Base-by-base conservation (phyloP, 345 rosid species). In the Eucalyptus virginea region DNA sequence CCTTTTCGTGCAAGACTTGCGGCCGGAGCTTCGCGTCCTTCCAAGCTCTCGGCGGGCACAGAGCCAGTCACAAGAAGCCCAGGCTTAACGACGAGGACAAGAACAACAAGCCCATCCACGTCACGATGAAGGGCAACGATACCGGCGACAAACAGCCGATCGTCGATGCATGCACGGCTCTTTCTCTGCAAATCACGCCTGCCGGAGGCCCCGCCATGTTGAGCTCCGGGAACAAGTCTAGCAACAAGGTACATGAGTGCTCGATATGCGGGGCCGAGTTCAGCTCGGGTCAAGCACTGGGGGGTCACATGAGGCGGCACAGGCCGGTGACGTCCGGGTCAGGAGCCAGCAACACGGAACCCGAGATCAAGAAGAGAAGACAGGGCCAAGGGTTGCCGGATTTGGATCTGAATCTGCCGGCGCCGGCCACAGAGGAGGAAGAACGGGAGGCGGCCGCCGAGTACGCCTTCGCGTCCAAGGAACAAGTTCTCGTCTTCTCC, bases 221-320 rank as follows among this genome's bases (percentile, higher is more conserved):
- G 47, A 77, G 83, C 11, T 77, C 16, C 2, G 47, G 28, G 9
- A 77, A 40, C 47, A 77, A 21, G 47, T 77, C 83, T 3, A 40
- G 83, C 42, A 40, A 40, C 83, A 98, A 94, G 91, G 92, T 95
- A 48, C 99, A 97, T 44, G 98, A 96, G 88, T 98, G 99, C 90
- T 95, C 97, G 2, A 92, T 96, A 19, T 98, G 99, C 17, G 95
- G 96, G 11, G 97, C 98, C 1, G 96, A 95, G 93, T 98, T 97
- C 92, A 91, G 94, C 11, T 96, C 99, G 5, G 99, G 99, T 4
- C 99, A 98, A 92, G 99, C 99, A 23, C 91, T 98, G 72, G 99
- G 99, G 2, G 99, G 99, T 16, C 99, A 98, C 89, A 97, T 98
- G 99, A 93, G 99, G 90, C 92, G 98, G 91, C 99, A 98, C 88